These are phyloP conservation scores for Trametopsis cervina DNA, from an alignment of 768 basidiomycete genomes.

Conservation along the genomic window DNA sequence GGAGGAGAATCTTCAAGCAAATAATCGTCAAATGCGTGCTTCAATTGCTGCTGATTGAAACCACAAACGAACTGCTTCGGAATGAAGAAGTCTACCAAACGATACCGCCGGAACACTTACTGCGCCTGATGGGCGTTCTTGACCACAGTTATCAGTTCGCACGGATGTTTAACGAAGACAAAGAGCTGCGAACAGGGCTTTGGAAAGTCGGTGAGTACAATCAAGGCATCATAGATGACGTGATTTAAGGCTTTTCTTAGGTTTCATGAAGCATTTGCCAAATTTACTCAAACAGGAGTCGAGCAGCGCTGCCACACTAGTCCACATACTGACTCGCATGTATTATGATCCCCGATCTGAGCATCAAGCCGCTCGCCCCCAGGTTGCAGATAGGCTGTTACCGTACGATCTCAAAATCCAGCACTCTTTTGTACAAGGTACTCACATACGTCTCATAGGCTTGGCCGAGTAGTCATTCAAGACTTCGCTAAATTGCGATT, in stretches of 20 bases:
- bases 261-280: constrained; percentile 99
- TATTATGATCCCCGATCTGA: constrained; percentile 87
- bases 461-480: constrained; percentile 80
- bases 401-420: constrained; percentile 62
- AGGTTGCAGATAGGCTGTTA: constrained; percentile 66
- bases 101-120: constrained; percentile 89
- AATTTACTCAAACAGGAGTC: constrained; percentile 98
- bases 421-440: background rate
- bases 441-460: constrained; percentile 35
- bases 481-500: constrained; percentile 87
- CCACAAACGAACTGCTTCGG: constrained; percentile 89
- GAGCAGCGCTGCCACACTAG: constrained; percentile 90
- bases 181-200: constrained; percentile 89
- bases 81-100: constrained; percentile 88
- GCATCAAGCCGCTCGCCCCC: constrained; percentile 76
- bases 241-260: constrained; percentile 30
- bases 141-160: constrained; percentile 99
- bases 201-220: constrained; percentile 95
- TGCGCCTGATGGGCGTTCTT: constrained; percentile 90
- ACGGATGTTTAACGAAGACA: constrained; percentile 95
- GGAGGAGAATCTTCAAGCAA: constrained; percentile 89
- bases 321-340: constrained; percentile 89
- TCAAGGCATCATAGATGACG: background rate
- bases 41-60: constrained; percentile 93
- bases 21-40: constrained; percentile 99